Base-by-base conservation (phyloP, 352 stramenopile species). In the Globisporangium polare region DNA sequence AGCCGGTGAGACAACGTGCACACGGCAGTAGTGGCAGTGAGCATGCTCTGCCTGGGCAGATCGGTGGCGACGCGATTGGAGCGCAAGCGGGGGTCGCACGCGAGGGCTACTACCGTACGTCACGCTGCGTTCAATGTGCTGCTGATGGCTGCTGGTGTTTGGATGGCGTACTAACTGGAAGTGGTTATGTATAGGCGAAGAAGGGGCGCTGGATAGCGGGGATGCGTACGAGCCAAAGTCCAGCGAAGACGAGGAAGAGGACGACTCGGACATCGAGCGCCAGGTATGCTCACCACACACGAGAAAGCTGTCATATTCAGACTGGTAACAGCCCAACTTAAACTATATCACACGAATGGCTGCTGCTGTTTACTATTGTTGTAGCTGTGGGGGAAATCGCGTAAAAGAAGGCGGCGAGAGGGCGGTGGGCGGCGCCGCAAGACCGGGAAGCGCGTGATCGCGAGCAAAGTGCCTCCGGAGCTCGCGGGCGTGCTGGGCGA, bases 201-300 rank as follows among this genome's bases (percentile, higher is more conserved):
- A 72, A 0, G 73, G 41, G 6, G 73, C 58, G 0, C 67, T 75
- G 10, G 80, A 72, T 4, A 87, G 74, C 27, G 80, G 87, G 31
- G 80, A 89, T 20, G 68, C 69, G 53, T 89, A 84, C 67, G 75
- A 80, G 5, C 77, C 76, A 26, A 74, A 76, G 47, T 89, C 78
- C 15, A 89, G 81, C 52, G 78, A 88, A 24, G 75, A 86, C 31
- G 81, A 90, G 35, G 75, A 86, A 18, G 85, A 92, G 53, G 80
- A 89, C n/a, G 79, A 94, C 51, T 94, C 86, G 43, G 86, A 94
- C 58, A 90, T 94, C 57, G 86, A 94, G 63, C 83, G 83, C 2
- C 77, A 82, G 58, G 69, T 79, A 54, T 42, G 59, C 13, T 45
- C 39, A 20, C 39, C 18, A 27, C 18, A 46, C 8, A n/a, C n/a